These are phyloP conservation scores for Yamadazyma siamensis DNA, from an alignment of 1,139 yeast genomes.

Conservation along the genomic window DNA sequence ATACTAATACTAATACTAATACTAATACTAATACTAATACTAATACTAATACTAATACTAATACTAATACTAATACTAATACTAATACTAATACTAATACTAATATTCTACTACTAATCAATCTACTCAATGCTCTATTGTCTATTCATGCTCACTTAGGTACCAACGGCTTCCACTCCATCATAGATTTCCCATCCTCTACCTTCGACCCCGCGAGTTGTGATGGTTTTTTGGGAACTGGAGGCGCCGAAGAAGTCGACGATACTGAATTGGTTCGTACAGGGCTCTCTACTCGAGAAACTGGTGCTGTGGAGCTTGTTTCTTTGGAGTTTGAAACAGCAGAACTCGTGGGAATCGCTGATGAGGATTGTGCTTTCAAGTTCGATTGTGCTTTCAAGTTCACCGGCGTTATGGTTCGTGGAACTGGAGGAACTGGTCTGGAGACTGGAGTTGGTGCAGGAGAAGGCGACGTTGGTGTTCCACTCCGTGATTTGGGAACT, in stretches of 20 bases:
- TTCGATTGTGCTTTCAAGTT: not conserved
- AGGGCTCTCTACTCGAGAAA: no score
- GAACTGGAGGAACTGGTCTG: conserved; percentile 1
- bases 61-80: no score
- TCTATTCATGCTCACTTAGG: conserved; percentile 46
- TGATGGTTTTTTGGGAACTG: conserved; percentile 6
- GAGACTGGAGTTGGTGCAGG: conserved; percentile 5
- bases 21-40: no score
- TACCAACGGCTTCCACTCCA: conserved; percentile 56
- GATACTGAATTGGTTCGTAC: no score
- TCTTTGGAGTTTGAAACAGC: no score
- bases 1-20: no score
- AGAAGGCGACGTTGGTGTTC: conserved; percentile 22
- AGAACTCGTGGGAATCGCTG: no score
- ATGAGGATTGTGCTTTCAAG: not conserved
- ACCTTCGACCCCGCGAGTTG: conserved; percentile 8
- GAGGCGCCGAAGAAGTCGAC: conserved; percentile 9
- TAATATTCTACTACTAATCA: no score
- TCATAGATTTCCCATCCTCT: conserved; percentile 25
- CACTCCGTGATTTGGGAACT: conserved; percentile 35
- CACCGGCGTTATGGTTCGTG: not conserved
- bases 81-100: no score
- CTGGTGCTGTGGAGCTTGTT: no score
- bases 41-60: no score
- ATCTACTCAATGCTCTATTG: no score